A percentile compares a stretch with the other conserved stretches of the same genome.
These are phyloP conservation scores for Trichocomaceae sp. DNA, from an alignment of 2,329 filamentous ascomycete genomes.

Conservation along the genomic window DNA sequence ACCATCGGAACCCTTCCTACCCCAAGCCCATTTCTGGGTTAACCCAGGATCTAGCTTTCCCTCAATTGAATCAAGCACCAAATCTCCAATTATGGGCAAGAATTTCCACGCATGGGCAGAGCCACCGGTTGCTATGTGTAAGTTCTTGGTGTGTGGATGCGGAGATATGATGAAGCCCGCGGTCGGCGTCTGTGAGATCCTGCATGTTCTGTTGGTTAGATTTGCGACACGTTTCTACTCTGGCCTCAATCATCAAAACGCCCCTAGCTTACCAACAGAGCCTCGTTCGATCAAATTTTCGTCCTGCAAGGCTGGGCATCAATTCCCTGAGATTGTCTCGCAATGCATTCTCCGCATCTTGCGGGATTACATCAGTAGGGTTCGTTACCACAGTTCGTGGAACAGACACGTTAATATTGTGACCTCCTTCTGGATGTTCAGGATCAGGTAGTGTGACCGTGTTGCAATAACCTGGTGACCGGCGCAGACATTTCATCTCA, in stretches of 20 bases:
- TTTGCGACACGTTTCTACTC: background rate
- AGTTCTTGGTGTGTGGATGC: slow-evolving; percentile 15
- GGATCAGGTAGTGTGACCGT: slow-evolving; percentile 19
- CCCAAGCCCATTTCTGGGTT: slow-evolving; percentile 6
- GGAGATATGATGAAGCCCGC: slow-evolving; percentile 19
- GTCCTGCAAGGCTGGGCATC: slow-evolving; percentile 19
- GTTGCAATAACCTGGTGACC: slow-evolving; percentile 20
- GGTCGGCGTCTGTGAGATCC: slow-evolving; percentile 16
- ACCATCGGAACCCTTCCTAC: background rate
- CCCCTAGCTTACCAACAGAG: slow-evolving; percentile 20
- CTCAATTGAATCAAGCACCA: slow-evolving; percentile 16
- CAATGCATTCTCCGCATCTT: slow-evolving; percentile 18
- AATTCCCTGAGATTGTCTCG: slow-evolving; percentile 19
- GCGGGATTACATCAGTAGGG: slow-evolving; percentile 21
- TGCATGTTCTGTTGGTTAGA: slow-evolving; percentile 10
- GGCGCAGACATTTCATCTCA: slow-evolving; percentile 24
- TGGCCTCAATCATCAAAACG: background rate
- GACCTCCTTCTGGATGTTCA: slow-evolving; percentile 15
- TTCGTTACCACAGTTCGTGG: slow-evolving; percentile 20
- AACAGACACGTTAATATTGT: slow-evolving; percentile 16
- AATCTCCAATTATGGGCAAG: slow-evolving; percentile 18
- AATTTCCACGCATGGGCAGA: slow-evolving; percentile 20
- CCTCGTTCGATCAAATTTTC: slow-evolving; percentile 20
- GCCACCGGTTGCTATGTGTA: slow-evolving; percentile 20
- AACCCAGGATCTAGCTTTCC: background rate